A percentile compares a stretch with the other conserved stretches of the same genome.
Evolutionary conservation across 495 filamentous ascomycete species (phyloP).

Genomic region (Aspergillus leporis): DNA sequence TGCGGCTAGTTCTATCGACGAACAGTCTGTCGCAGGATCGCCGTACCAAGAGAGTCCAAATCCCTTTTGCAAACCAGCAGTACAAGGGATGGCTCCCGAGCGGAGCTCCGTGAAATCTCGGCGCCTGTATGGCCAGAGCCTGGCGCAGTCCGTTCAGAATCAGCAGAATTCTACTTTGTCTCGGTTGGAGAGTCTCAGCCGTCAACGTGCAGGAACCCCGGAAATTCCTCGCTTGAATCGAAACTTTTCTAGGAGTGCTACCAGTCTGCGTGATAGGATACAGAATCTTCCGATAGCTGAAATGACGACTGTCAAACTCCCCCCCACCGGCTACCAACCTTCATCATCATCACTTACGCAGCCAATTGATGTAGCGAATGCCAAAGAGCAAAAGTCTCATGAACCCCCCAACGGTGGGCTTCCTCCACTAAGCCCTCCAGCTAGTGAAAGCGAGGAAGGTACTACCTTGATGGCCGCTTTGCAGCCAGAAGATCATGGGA

Average conservation of each 20-base stretch:
- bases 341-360: conserved; percentile 39
- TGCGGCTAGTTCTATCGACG: conserved; percentile 89
- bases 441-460: conserved; percentile 66
- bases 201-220: conserved; percentile 40
- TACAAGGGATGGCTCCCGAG: conserved; percentile 42
- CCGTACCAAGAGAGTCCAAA: conserved; percentile 25
- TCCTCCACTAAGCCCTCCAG: conserved; percentile 72
- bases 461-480: conserved; percentile 57
- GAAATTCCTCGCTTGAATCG: conserved; percentile 41
- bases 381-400: conserved; percentile 26
- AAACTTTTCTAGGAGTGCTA: conserved; percentile 53
- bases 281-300: conserved; percentile 51
- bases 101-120: conserved; percentile 63
- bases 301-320: conserved; percentile 31
- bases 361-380: conserved; percentile 20
- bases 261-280: conserved; percentile 56
- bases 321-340: conserved; percentile 53
- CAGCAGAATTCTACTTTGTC: conserved; percentile 75
- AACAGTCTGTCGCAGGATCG: conserved; percentile 58
- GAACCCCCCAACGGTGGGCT: conserved; percentile 46
- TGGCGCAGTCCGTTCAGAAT: conserved; percentile 77
- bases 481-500: conserved; percentile 76
- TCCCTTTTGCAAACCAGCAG: conserved; percentile 23
- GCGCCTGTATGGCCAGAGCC: conserved; percentile 81
- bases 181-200: conserved; percentile 76